Evolutionary conservation across 2,329 filamentous ascomycete genomes (phyloP).

Genomic region (Microsporum canis): DNA sequence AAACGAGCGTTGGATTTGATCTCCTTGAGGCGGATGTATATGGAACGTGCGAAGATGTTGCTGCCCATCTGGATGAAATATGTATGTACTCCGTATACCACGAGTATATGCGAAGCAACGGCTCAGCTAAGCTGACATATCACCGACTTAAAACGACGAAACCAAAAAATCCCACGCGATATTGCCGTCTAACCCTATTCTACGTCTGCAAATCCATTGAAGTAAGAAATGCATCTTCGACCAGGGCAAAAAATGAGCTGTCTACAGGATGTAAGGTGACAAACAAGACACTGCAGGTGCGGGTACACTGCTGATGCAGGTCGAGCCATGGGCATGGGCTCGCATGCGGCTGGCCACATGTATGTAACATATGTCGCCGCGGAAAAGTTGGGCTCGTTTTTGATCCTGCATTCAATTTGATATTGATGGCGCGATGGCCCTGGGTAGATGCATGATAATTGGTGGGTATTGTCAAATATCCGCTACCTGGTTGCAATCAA

Average conservation of each 20-base stretch:
- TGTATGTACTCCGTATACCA: neutral
- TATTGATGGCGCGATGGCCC: neutral
- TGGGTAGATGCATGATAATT: neutral
- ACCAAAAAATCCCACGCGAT: neutral
- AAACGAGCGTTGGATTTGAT: neutral
- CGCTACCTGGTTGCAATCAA: neutral
- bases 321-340: neutral
- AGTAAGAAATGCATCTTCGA: neutral
- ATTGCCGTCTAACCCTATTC: conserved; percentile 1
- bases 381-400: neutral
- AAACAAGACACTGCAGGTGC: neutral
- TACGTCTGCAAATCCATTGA: neutral
- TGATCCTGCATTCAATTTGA: neutral
- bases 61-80: neutral
- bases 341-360: neutral
- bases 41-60: neutral
- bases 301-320: neutral
- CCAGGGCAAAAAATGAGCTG: neutral
- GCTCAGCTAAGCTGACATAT: neutral
- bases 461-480: neutral
- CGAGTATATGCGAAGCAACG: neutral
- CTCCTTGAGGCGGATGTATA: neutral
- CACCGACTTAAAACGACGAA: neutral
- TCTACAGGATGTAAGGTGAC: neutral
- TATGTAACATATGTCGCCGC: neutral